A percentile compares a stretch with the other conserved stretches of the same genome.
phyloP scores from a whole-genome alignment of 305 asterid species.

The Fraxinus latifolia region DNA sequence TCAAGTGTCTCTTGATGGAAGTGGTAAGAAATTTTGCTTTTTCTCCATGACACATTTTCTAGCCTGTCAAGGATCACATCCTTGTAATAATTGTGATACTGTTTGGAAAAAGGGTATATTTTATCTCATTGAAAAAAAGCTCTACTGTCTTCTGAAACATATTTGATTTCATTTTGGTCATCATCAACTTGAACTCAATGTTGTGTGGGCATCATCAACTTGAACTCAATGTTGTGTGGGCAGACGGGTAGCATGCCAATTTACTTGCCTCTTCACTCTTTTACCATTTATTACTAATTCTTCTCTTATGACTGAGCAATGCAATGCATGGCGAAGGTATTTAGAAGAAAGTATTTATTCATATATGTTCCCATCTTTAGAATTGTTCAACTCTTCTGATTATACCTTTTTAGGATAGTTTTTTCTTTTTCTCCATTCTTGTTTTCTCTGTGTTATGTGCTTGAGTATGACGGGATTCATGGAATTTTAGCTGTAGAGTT shows the following conservation, averaged over 20 bases:
- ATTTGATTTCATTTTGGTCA: not conserved
- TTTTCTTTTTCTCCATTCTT: not conserved
- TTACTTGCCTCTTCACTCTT: not conserved
- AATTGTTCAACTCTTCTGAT: not conserved
- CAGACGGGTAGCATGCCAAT: not conserved
- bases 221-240: not conserved
- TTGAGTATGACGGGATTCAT: not conserved
- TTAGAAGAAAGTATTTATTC: not conserved
- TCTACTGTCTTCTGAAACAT: not conserved
- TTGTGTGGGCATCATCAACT: not conserved
- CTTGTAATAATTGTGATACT: not conserved
- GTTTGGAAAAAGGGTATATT: not conserved
- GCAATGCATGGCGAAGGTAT: not conserved
- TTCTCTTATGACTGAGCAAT: not conserved
- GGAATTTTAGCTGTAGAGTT: not conserved
- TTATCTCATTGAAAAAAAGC: not conserved
- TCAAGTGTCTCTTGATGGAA: conserved; percentile 80
- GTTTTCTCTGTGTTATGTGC: not conserved
- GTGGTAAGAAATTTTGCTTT: conserved; percentile 52
- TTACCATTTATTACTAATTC: not conserved
- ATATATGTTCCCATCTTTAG: not conserved
- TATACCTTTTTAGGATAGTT: not conserved
- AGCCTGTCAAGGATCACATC: not conserved
- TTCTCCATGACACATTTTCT: not conserved
- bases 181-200: not conserved